Evolutionary conservation across 176 grass and related monocot genomes (phyloP).

Genomic region (Panicum miliaceum): DNA sequence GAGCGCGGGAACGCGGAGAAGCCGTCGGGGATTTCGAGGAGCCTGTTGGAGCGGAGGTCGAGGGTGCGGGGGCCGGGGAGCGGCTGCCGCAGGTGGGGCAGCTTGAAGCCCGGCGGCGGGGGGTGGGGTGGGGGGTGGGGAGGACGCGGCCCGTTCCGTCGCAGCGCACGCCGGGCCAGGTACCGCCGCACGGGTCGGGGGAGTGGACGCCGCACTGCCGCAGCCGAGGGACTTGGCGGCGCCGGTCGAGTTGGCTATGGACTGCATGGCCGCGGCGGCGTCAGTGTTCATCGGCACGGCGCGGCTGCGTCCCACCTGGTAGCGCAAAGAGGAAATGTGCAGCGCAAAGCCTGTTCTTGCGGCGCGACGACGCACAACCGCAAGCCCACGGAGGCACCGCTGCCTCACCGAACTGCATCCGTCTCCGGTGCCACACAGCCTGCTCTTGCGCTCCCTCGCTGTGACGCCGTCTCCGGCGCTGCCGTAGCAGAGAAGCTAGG

Average conservation of each 20-base stretch:
- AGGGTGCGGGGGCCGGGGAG: not conserved
- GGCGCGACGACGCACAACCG: no score
- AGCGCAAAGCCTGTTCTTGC: no score
- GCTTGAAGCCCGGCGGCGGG: not conserved
- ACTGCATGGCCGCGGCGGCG: not conserved
- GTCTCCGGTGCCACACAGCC: no score
- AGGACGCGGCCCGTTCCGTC: not conserved
- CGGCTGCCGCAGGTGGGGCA: not conserved
- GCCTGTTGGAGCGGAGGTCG: not conserved
- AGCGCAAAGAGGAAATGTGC: not conserved
- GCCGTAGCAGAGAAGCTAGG: no score
- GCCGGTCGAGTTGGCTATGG: not conserved
- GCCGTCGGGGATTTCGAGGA: no score
- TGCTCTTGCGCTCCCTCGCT: no score
- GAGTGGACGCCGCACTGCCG: not conserved
- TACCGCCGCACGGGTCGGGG: not conserved
- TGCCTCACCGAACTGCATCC: no score
- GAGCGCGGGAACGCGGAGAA: not conserved
- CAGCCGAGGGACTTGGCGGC: slow-evolving; percentile 11
- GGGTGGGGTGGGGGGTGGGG: not conserved
- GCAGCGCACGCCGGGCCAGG: not conserved
- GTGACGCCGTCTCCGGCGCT: no score
- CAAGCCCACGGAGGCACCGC: no score
- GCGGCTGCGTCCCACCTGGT: not conserved
- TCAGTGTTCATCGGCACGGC: not conserved